Evolutionary conservation across 2,329 filamentous ascomycete genomes (phyloP).

Genomic region (Juglanconis sp.): DNA sequence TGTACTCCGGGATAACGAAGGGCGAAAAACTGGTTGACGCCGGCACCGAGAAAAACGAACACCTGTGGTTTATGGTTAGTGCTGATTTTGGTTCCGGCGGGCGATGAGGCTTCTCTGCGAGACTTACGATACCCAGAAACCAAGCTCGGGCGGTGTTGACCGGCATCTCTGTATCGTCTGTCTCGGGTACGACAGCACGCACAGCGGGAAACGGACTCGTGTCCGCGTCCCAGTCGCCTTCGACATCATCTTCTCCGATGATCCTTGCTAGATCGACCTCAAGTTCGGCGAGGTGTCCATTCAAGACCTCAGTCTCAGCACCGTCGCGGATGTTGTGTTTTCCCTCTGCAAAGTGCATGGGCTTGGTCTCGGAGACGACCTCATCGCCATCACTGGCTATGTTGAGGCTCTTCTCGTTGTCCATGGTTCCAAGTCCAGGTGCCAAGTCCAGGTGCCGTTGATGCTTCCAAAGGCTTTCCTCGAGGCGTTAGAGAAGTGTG

Average conservation of each 20-base stretch:
- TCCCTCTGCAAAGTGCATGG: not conserved
- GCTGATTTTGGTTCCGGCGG: not conserved
- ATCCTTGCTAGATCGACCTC: constrained; percentile 30
- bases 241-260: constrained; percentile 25
- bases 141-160: constrained; percentile 45
- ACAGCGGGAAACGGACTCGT: constrained; percentile 30
- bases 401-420: constrained; percentile 2
- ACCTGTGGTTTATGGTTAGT: constrained; percentile 22
- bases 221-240: constrained; percentile 30
- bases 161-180: constrained; percentile 30
- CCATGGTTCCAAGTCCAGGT: not conserved
- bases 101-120: not conserved
- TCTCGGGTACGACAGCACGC: constrained; percentile 31
- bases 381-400: constrained; percentile 2
- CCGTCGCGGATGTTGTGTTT: not conserved
- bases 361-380: not conserved
- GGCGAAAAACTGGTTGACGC: constrained; percentile 45
- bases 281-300: constrained; percentile 29
- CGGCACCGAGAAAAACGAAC: constrained; percentile 43
- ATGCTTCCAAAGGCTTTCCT: too few relatives aligned
- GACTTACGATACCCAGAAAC: constrained; percentile 38
- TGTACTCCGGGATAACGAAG: constrained; percentile 43
- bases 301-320: constrained; percentile 8
- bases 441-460: not conserved
- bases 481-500: too few relatives aligned